phyloP scores from a whole-genome alignment of 2,329 filamentous ascomycete genomes.

The Pestalotiopsis sp. region DNA sequence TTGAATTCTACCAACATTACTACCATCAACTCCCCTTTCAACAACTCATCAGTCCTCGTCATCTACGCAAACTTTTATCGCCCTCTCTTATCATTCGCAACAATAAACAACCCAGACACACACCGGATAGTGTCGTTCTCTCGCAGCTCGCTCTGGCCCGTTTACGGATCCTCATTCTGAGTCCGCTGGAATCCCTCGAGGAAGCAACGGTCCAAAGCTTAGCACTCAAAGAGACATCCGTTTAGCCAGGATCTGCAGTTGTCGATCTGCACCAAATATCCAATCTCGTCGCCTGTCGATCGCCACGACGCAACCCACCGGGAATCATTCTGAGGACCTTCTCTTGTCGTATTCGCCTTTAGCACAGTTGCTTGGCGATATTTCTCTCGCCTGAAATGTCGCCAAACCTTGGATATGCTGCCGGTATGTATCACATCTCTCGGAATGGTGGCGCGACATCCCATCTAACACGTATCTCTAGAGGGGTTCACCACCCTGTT shows the following conservation, averaged over 20 bases:
- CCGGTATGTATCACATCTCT: slow-evolving; percentile 11
- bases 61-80: not conserved
- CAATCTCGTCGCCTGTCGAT: slow-evolving; percentile 3
- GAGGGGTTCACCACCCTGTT: slow-evolving; percentile 32
- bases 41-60: not conserved
- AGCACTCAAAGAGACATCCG: not conserved
- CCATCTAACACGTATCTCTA: slow-evolving; percentile 18
- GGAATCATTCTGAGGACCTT: not conserved
- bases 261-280: not conserved
- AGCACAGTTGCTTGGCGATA: not conserved
- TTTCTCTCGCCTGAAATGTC: slow-evolving; percentile 8
- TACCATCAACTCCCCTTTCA: not conserved
- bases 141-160: not conserved
- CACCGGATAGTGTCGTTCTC: not conserved
- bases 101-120: not conserved
- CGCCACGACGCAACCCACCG: not conserved
- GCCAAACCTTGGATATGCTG: slow-evolving; percentile 11
- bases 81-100: not conserved
- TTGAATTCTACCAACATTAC: slow-evolving; percentile 4
- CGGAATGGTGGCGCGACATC: not conserved
- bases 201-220: not conserved
- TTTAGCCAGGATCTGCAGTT: not conserved
- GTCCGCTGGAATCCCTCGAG: not conserved
- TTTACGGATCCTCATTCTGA: not conserved
- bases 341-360: not conserved